Evolutionary conservation across 208 protist genomes (phyloP).

Genomic region (Leishmania turanica): DNA sequence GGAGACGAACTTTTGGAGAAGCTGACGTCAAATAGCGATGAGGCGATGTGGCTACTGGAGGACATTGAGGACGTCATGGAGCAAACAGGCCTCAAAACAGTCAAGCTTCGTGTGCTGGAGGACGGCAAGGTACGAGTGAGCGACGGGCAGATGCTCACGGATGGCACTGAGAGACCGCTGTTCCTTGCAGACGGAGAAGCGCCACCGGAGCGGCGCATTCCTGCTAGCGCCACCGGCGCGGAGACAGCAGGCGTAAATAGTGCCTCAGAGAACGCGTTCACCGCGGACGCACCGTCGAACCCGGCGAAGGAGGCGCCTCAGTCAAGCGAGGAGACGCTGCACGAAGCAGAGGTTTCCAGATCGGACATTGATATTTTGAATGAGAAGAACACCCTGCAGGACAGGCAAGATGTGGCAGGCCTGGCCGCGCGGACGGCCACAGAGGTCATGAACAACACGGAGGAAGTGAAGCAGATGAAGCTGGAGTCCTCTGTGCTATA

Average conservation of each 20-base stretch:
- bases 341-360: constrained; percentile 47
- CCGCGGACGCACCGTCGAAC: not conserved
- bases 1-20: constrained; percentile 66
- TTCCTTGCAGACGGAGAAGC: constrained; percentile 39
- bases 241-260: not conserved
- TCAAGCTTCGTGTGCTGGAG: constrained; percentile 70
- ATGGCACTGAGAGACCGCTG: constrained; percentile 74
- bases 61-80: constrained; percentile 90
- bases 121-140: constrained; percentile 60
- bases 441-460: constrained; percentile 88
- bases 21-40: constrained; percentile 66
- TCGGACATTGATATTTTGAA: constrained; percentile 80
- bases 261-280: not conserved
- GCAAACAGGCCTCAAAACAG: constrained; percentile 72
- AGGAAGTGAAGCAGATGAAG: constrained; percentile 65
- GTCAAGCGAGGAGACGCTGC: constrained; percentile 20
- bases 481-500: constrained; percentile 63
- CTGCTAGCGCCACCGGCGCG: not conserved
- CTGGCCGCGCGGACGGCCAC: constrained; percentile 74
- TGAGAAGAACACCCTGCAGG: constrained; percentile 75
- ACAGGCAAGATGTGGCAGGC: constrained; percentile 74
- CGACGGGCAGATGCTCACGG: constrained; percentile 54
- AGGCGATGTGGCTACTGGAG: constrained; percentile 84
- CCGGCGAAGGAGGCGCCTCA: not conserved
- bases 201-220: not conserved